Percentiles rank a stretch among this genome's conserved stretches.
phyloP scores from a whole-genome alignment of 1,139 yeast genomes.

The Yamadazyma pseudoaaseri region DNA sequence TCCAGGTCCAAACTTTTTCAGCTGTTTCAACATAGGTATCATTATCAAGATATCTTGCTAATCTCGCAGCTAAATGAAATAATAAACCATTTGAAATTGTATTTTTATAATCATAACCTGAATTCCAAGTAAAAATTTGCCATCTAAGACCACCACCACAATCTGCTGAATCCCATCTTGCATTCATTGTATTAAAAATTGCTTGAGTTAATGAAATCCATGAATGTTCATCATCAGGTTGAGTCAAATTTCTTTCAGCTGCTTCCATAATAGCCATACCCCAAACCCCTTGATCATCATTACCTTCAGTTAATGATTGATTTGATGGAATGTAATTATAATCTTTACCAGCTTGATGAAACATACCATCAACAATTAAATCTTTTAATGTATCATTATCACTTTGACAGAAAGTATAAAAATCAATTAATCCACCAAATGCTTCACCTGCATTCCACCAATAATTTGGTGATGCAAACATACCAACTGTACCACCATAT shows the following conservation, averaged over 20 bases:
- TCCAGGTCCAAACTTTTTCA: slow-evolving; percentile 70
- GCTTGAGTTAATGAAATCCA: slow-evolving; percentile 77
- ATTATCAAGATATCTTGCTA: slow-evolving; percentile 69
- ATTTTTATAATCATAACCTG: slow-evolving; percentile 79
- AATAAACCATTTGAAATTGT: slow-evolving; percentile 76
- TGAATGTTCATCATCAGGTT: slow-evolving; percentile 44
- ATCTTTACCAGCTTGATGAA: slow-evolving; percentile 51
- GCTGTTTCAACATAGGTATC: slow-evolving; percentile 64
- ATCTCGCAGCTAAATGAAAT: slow-evolving; percentile 74
- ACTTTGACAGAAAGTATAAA: slow-evolving; percentile 47
- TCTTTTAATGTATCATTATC: slow-evolving; percentile 41
- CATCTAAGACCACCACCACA: slow-evolving; percentile 83
- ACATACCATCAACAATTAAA: slow-evolving; percentile 41
- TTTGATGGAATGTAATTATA: slow-evolving; percentile 58
- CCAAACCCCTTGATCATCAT: slow-evolving; percentile 75
- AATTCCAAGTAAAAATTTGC: slow-evolving; percentile 77
- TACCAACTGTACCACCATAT: slow-evolving; percentile 59
- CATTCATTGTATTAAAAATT: slow-evolving; percentile 69
- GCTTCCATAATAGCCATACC: slow-evolving; percentile 62
- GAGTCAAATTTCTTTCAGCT: slow-evolving; percentile 58
- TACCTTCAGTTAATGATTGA: slow-evolving; percentile 64
- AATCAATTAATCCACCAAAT: slow-evolving; percentile 59
- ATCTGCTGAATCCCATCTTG: slow-evolving; percentile 66
- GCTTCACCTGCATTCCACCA: slow-evolving; percentile 81
- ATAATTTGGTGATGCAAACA: slow-evolving; percentile 59